Evolutionary conservation across 495 filamentous ascomycete species (phyloP).

Genomic region (Penicillium atrosanguineum): DNA sequence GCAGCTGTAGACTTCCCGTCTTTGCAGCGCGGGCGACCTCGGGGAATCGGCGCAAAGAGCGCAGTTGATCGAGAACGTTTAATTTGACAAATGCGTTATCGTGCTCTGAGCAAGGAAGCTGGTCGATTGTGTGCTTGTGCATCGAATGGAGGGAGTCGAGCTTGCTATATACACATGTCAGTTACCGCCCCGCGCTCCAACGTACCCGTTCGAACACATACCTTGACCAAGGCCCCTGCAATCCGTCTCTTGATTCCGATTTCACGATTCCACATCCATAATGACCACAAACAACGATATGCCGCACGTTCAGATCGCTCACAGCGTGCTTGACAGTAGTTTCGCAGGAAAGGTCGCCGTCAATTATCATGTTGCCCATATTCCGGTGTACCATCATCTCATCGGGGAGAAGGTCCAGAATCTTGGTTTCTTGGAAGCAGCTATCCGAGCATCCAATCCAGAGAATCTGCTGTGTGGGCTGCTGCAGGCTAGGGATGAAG

Average conservation of each 20-base stretch:
- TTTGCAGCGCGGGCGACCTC: conserved; percentile 16
- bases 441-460: conserved; percentile 47
- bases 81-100: conserved; percentile 23
- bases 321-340: conserved; percentile 34
- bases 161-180: conserved; percentile 10
- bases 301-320: conserved; percentile 28
- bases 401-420: conserved; percentile 29
- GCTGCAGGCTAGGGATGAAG: conserved; percentile 30
- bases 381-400: conserved; percentile 44
- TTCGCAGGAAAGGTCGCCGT: conserved; percentile 32
- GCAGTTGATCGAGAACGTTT: conserved; percentile 24
- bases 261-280: conserved; percentile 42
- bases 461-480: conserved; percentile 33
- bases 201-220: background rate
- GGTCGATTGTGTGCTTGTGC: conserved; percentile 13
- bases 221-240: conserved; percentile 23
- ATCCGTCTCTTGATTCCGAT: conserved; percentile 15
- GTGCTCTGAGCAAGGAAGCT: conserved; percentile 7
- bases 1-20: conserved; percentile 13
- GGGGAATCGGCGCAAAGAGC: conserved; percentile 11
- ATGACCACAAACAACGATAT: conserved; percentile 45
- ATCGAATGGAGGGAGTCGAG: conserved; percentile 14
- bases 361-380: conserved; percentile 37
- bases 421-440: conserved; percentile 32
- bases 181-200: background rate